These are phyloP conservation scores for Fusarium anguioides DNA, from an alignment of 2,329 filamentous ascomycete species.

Conservation along the genomic window DNA sequence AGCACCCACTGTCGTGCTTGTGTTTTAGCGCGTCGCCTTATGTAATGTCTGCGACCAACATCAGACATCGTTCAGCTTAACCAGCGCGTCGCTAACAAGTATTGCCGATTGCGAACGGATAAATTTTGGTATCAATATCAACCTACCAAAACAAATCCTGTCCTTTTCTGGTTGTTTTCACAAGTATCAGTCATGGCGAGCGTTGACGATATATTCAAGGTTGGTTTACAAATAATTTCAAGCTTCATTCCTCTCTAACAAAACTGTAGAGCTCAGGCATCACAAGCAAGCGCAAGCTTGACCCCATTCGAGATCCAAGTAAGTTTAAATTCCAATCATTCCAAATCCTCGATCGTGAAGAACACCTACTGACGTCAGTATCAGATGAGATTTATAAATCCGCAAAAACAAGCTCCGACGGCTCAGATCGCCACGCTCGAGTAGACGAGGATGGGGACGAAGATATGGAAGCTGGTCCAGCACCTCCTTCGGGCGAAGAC, in stretches of 20 bases:
- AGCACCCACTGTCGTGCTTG: conserved; percentile 1
- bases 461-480: conserved; percentile 61
- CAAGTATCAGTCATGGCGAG: conserved; percentile 59
- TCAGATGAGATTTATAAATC: conserved; percentile 73
- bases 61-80: conserved; percentile 23
- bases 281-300: conserved; percentile 71
- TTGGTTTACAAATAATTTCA: conserved; percentile 8
- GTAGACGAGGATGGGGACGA: conserved; percentile 64
- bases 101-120: conserved; percentile 20
- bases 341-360: neutral
- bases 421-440: conserved; percentile 57
- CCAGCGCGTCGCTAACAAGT: conserved; percentile 19
- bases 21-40: conserved; percentile 6
- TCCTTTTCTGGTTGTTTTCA: neutral
- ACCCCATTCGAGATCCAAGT: conserved; percentile 72
- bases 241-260: conserved; percentile 21
- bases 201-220: conserved; percentile 71
- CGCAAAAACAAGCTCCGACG: conserved; percentile 62
- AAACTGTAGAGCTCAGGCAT: conserved; percentile 51
- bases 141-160: neutral
- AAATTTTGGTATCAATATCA: neutral
- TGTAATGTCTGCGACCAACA: conserved; percentile 21
- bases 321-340: conserved; percentile 42
- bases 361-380: neutral
- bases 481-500: conserved; percentile 61